These are phyloP conservation scores for Ceratocystis colombiana DNA, from an alignment of 2,329 filamentous ascomycete genomes.

Conservation along the genomic window DNA sequence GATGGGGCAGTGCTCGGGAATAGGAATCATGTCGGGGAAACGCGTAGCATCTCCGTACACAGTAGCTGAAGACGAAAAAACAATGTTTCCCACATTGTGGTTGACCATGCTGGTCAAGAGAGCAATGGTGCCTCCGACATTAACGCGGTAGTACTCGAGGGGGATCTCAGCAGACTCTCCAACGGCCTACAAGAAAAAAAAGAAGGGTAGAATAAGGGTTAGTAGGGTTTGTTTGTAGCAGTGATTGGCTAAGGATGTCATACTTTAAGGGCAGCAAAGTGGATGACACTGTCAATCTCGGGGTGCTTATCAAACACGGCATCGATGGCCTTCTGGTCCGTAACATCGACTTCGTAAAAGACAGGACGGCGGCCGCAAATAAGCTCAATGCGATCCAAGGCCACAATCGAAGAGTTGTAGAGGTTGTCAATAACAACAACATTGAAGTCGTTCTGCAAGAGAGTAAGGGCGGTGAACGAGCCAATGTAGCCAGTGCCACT, in stretches of 20 bases:
- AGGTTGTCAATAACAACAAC: constrained; percentile 94
- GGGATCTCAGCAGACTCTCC: constrained; percentile 91
- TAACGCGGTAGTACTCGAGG: constrained; percentile 95
- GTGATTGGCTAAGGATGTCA: constrained; percentile 26
- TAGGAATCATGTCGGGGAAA: constrained; percentile 96
- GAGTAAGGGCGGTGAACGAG: constrained; percentile 85
- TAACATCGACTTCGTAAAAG: constrained; percentile 82
- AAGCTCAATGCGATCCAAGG: constrained; percentile 88
- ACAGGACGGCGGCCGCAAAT: constrained; percentile 77
- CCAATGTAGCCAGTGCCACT: constrained; percentile 99
- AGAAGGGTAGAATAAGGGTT: constrained; percentile 11
- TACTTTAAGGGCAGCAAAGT: constrained; percentile 96
- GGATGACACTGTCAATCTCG: constrained; percentile 94
- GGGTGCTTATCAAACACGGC: constrained; percentile 81
- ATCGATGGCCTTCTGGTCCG: constrained; percentile 71
- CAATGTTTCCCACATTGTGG: constrained; percentile 89
- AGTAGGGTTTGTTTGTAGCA: constrained; percentile 23
- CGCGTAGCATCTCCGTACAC: constrained; percentile 97
- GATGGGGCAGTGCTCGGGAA: constrained; percentile 91
- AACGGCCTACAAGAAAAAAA: constrained; percentile 56
- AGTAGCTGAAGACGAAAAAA: constrained; percentile 96
- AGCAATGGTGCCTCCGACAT: constrained; percentile 82
- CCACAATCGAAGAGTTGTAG: constrained; percentile 91
- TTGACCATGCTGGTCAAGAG: constrained; percentile 79
- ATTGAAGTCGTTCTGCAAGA: constrained; percentile 89